phyloP scores from a whole-genome alignment of 306 rosid genomes.

The Luffa aegyptiaca region DNA sequence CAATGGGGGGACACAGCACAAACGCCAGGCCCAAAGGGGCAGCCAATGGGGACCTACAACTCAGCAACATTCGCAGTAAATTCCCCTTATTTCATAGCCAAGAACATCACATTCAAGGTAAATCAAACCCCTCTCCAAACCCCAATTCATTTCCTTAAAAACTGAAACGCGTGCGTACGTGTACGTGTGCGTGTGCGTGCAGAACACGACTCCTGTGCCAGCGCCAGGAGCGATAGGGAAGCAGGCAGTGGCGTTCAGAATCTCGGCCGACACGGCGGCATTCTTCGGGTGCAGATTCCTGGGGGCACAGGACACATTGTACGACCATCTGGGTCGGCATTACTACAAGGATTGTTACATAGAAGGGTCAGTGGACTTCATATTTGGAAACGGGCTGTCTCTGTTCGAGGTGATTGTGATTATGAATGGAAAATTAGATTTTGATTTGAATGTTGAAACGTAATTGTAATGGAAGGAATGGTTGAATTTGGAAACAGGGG shows the following conservation, averaged over 20 bases:
- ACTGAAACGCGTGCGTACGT: neutral
- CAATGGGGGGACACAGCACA: conserved; percentile 99
- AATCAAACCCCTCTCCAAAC: neutral
- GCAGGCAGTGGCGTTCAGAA: conserved; percentile 92
- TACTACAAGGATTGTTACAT: conserved; percentile 90
- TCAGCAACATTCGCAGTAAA: conserved; percentile 93
- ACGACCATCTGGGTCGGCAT: conserved; percentile 86
- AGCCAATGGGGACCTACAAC: conserved; percentile 63
- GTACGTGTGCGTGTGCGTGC: neutral
- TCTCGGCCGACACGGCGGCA: conserved; percentile 84
- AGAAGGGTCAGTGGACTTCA: conserved; percentile 99
- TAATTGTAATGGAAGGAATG: neutral
- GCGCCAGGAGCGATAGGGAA: conserved; percentile 70
- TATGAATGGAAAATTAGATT: too few relatives aligned
- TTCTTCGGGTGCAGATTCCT: conserved; percentile 68
- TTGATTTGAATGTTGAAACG: too few relatives aligned
- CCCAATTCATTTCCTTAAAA: neutral
- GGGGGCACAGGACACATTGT: conserved; percentile 91
- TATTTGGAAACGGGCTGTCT: conserved; percentile 86
- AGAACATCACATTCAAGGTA: conserved; percentile 88
- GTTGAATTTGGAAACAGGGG: conserved; percentile 26
- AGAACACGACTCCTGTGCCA: conserved; percentile 84
- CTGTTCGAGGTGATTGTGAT: conserved; percentile 35
- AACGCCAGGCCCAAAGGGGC: conserved; percentile 62
- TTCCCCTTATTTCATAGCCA: conserved; percentile 87